phyloP scores from a whole-genome alignment of 2,329 filamentous ascomycete species.

The Bipolaris bicolor region DNA sequence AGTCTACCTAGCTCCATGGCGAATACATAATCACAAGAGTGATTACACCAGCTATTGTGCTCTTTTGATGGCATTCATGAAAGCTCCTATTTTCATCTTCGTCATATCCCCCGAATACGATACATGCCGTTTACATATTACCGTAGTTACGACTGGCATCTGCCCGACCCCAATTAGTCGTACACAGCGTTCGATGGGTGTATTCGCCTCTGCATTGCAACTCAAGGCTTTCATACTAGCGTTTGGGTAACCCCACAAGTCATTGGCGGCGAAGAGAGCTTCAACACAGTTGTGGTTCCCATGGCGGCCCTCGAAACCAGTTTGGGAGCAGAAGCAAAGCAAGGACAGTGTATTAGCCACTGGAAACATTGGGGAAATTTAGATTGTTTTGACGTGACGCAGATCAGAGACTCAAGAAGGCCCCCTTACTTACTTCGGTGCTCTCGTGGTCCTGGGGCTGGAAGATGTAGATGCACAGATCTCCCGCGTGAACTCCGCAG shows the following conservation, averaged over 20 bases:
- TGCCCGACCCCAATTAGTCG: constrained; percentile 6
- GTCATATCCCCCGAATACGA: background rate
- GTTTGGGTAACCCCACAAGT: constrained; percentile 2
- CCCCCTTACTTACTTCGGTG: background rate
- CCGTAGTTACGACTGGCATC: constrained; percentile 24
- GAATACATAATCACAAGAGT: too few relatives aligned
- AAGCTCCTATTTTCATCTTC: background rate
- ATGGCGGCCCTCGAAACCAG: background rate
- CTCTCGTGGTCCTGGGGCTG: background rate
- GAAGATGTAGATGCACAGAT: constrained; percentile 10
- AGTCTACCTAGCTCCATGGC: background rate
- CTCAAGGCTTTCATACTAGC: constrained; percentile 19
- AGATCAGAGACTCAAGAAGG: background rate
- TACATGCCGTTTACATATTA: constrained; percentile 20
- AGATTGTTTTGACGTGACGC: background rate
- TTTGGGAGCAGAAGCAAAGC: background rate
- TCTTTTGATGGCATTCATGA: background rate
- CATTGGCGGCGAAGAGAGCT: background rate
- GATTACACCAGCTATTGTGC: background rate
- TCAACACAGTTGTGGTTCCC: constrained; percentile 9
- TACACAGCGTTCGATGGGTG: constrained; percentile 23
- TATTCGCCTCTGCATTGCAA: constrained; percentile 24
- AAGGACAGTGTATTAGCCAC: background rate
- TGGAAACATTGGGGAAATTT: background rate
- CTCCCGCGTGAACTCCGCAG: constrained; percentile 6